These are phyloP conservation scores for Debaryomyces maramus DNA, from an alignment of 805 yeast genomes.

Conservation along the genomic window DNA sequence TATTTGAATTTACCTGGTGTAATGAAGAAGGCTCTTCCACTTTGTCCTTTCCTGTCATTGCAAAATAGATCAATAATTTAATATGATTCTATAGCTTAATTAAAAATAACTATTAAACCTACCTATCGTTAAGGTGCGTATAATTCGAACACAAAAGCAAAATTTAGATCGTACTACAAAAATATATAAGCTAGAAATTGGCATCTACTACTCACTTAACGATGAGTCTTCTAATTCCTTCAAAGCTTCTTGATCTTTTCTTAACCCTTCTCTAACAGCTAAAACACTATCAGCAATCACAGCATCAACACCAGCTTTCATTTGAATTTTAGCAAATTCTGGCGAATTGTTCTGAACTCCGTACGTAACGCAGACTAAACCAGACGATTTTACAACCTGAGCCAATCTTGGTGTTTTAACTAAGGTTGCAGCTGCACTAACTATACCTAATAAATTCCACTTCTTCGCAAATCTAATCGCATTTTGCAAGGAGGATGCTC, in stretches of 20 bases:
- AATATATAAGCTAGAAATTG: neutral
- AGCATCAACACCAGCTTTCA: conserved; percentile 95
- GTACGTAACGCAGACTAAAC: conserved; percentile 90
- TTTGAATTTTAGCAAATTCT: conserved; percentile 76
- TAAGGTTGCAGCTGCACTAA: conserved; percentile 82
- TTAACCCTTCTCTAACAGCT: conserved; percentile 85
- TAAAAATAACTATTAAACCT: too few relatives aligned
- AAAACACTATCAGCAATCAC: conserved; percentile 95
- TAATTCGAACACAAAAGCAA: neutral
- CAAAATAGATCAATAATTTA: neutral
- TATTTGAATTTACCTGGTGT: conserved; percentile 6
- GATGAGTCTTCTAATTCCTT: conserved; percentile 19
- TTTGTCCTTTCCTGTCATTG: conserved; percentile 2
- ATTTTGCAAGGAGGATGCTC: conserved; percentile 85
- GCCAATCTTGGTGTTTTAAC: conserved; percentile 89
- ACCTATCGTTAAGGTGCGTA: neutral
- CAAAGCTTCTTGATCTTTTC: conserved; percentile 28
- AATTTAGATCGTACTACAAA: neutral
- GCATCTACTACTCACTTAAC: conserved; percentile 5
- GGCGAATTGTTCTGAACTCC: conserved; percentile 86
- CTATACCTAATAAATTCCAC: conserved; percentile 91
- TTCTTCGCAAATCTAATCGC: conserved; percentile 87
- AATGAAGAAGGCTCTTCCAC: conserved; percentile 1
- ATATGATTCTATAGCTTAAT: neutral
- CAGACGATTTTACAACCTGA: conserved; percentile 85